phyloP scores from a whole-genome alignment of 2,329 filamentous ascomycete genomes.

The Penicillium sp. region DNA sequence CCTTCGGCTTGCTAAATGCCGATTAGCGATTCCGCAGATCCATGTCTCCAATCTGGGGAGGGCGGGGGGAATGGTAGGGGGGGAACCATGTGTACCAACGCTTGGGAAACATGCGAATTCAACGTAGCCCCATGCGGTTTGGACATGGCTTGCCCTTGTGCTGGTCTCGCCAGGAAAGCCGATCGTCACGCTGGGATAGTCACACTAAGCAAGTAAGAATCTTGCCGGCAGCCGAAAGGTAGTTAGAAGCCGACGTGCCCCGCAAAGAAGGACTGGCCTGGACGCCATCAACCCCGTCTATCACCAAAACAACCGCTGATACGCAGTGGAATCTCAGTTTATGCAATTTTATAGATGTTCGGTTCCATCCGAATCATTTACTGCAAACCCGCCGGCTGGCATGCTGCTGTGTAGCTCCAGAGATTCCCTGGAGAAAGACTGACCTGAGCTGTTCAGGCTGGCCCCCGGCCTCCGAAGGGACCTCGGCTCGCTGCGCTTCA shows the following conservation, averaged over 20 bases:
- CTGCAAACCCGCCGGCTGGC: not conserved
- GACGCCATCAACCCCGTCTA: not conserved
- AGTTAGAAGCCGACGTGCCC: slow-evolving; percentile 17
- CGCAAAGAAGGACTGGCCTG: slow-evolving; percentile 8
- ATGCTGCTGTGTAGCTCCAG: not conserved
- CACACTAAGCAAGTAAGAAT: not conserved
- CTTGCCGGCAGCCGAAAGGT: slow-evolving; percentile 7
- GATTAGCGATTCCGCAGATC: slow-evolving; percentile 28
- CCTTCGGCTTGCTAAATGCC: slow-evolving; percentile 57
- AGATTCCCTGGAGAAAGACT: not conserved
- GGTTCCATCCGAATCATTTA: slow-evolving; percentile 5
- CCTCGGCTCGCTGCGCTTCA: slow-evolving; percentile 38
- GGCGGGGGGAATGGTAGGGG: not conserved
- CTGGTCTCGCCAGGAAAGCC: slow-evolving; percentile 7
- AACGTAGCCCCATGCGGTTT: slow-evolving; percentile 31
- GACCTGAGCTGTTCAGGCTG: slow-evolving; percentile 21
- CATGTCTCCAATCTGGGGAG: not conserved
- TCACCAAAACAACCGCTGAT: not conserved
- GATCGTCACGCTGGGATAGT: slow-evolving; percentile 14
- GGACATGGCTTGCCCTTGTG: slow-evolving; percentile 34
- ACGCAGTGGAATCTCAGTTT: not conserved
- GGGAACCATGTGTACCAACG: slow-evolving; percentile 32
- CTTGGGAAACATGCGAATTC: slow-evolving; percentile 35
- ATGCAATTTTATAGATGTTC: not conserved
- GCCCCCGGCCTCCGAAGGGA: slow-evolving; percentile 25